Conservation (phyloP, 257 asterid genomes). For the Verbena officinalis region DNA sequence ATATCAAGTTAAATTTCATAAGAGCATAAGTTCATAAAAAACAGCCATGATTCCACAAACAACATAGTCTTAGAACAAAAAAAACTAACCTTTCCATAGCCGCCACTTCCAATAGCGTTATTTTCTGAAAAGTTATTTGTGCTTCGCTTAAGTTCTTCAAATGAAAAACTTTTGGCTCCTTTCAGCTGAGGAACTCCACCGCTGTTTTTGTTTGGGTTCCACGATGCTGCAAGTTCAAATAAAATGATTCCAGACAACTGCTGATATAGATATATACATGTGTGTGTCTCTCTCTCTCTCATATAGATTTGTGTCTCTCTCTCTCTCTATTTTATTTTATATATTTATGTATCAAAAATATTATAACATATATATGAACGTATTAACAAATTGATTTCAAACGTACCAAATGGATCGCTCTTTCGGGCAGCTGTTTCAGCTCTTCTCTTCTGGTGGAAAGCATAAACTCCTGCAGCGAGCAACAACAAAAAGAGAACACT, state of each 20-base stretch:
- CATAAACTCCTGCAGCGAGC: conserved; percentile 69
- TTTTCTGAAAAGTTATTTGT: conserved; percentile 74
- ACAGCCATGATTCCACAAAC: no score
- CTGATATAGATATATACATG: not conserved
- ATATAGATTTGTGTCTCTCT: no score
- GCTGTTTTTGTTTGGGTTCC: conserved; percentile 64
- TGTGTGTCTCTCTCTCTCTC: no score
- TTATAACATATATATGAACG: no score
- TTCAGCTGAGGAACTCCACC: conserved; percentile 81
- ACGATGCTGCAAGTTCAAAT: conserved; percentile 56
- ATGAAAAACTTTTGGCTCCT: conserved; percentile 75
- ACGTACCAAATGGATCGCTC: conserved; percentile 79
- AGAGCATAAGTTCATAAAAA: no score
- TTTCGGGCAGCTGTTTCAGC: conserved; percentile 64
- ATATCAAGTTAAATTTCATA: no score
- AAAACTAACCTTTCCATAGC: conserved; percentile 78
- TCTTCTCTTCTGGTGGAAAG: conserved; percentile 69
- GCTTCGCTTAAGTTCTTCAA: conserved; percentile 70
- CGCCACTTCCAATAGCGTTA: conserved; percentile 79
- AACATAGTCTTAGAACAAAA: no score
- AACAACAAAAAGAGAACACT: conserved; percentile 54
- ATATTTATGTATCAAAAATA: no score
- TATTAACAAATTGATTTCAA: not conserved
- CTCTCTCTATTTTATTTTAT: no score
- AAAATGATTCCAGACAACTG: not conserved